Percentiles rank a stretch among this genome's conserved stretches.
Evolutionary conservation across 345 rosid genomes (phyloP).

Genomic region (Isatis tinctoria): DNA sequence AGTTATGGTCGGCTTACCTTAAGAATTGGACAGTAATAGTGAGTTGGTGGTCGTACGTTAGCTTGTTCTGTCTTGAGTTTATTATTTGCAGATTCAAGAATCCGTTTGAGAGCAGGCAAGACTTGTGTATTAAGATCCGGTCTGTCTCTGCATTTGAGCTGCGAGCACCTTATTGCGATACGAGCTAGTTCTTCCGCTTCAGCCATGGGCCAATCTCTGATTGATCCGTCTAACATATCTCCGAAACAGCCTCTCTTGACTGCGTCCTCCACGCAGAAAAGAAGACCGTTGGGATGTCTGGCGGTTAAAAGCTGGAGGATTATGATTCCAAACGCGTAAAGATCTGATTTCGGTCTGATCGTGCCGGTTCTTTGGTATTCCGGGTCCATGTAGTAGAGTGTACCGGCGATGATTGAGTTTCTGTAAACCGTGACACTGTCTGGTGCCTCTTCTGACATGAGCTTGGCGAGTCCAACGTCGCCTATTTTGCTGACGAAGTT

Average conservation of each 20-base stretch:
- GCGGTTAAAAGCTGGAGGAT: conserved; percentile 64
- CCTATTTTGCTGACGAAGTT: conserved; percentile 83
- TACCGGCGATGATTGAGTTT: conserved; percentile 69
- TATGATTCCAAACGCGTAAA: conserved; percentile 75
- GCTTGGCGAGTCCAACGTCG: conserved; percentile 88
- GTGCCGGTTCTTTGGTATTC: conserved; percentile 90
- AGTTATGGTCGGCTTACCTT: conserved; percentile 39
- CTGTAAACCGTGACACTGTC: conserved; percentile 65
- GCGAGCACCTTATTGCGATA: conserved; percentile 62
- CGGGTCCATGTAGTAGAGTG: conserved; percentile 84
- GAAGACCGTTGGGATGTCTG: conserved; percentile 62
- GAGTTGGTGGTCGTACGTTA: conserved; percentile 47
- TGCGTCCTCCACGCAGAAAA: conserved; percentile 56
- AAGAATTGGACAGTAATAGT: conserved; percentile 79
- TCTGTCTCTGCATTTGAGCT: conserved; percentile 83
- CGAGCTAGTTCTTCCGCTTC: conserved; percentile 67
- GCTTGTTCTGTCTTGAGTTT: conserved; percentile 44
- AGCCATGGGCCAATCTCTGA: conserved; percentile 68
- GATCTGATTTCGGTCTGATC: conserved; percentile 82
- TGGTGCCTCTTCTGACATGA: conserved; percentile 64
- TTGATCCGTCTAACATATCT: conserved; percentile 55
- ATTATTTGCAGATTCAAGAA: conserved; percentile 55
- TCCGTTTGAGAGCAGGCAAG: conserved; percentile 63
- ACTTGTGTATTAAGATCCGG: conserved; percentile 81
- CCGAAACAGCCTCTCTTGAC: conserved; percentile 47